Evolutionary conservation across 225 moss, liverwort and hornwort species (phyloP), one percentile per base, ranked within the genome.

Genomic region (Anthoceros angustus): DNA sequence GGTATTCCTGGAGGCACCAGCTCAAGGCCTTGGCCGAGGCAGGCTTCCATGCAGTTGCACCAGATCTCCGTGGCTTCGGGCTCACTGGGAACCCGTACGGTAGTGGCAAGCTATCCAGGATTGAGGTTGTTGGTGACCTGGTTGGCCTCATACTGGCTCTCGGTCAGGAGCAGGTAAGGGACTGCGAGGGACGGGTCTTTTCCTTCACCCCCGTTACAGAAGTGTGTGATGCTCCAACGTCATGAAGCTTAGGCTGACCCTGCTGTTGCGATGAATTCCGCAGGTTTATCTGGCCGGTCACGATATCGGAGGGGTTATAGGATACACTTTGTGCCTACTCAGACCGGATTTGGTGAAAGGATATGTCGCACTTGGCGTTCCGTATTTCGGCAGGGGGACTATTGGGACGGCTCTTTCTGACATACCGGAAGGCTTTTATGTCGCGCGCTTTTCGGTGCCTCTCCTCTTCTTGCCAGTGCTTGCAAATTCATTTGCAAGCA

Each of bases 1-100:
- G 80, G 84, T 80, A 72, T 65, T 68, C 74, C 38, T 80, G 84
- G 84, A 78, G 84, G 14, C 68, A 78, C 60, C 80, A 80, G 69
- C 69, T 85, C 42, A 70, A 74, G 67, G 78, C 74, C 10, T 71
- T 84, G 70, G 76, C 76, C 40, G 41, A 74, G 32, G 84, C 80
- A 67, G 84, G 84, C n/a, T 80, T 78, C 42, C 80, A 77, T 46
- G 77, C 65, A 6, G 70, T 83, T 64, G 83, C 83, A n/a, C 80
- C 76, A 41, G 84, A 84, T 55, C 26, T 80, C 6, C 68, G 85
- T 12, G 82, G 85, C 67, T 84, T 79, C 70, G 81, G 77, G 15
- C 69, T 73, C 61, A 77, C 77, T 66, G 84, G 79, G 62, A 81
- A 62, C 18, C 81, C 81, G 0, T 6, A 43, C 5, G 71, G 72